phyloP scores from a whole-genome alignment of 2,329 filamentous ascomycete genomes.

The Didymella sp. region DNA sequence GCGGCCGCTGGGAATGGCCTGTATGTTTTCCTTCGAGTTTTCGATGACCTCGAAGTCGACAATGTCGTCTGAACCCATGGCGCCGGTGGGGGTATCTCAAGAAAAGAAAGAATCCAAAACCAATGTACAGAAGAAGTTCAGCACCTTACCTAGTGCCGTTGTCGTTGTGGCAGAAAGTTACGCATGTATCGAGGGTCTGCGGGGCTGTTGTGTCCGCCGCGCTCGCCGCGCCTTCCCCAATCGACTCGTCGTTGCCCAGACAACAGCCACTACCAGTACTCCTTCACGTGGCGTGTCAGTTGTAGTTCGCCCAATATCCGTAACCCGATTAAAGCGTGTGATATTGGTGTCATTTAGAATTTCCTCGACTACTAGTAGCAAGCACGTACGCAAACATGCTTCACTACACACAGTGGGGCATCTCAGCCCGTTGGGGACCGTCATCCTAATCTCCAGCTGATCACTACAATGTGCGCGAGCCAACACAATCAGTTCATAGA shows the following conservation, averaged over 20 bases:
- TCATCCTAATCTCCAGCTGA: neutral
- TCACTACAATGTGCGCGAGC: neutral
- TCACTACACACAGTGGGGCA: neutral
- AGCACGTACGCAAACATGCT: neutral
- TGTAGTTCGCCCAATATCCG: neutral
- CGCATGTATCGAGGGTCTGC: conserved; percentile 17
- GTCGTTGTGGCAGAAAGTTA: conserved; percentile 30
- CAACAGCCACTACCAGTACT: neutral
- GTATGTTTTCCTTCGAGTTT: conserved; percentile 96
- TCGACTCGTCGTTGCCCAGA: conserved; percentile 24
- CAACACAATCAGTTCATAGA: too few species aligned
- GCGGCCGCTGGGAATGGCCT: conserved; percentile 84
- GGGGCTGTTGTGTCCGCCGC: conserved; percentile 29
- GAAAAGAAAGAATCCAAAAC: conserved; percentile 23
- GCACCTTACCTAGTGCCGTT: conserved; percentile 18
- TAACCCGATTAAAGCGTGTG: neutral
- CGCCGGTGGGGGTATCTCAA: conserved; percentile 41
- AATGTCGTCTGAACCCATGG: conserved; percentile 57
- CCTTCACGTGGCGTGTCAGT: neutral
- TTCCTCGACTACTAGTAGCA: neutral
- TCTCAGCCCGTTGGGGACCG: neutral
- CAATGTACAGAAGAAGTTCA: conserved; percentile 21
- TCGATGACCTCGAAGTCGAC: conserved; percentile 89
- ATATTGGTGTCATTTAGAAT: neutral
- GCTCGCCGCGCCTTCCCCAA: conserved; percentile 27